Evolutionary conservation across 371 early-diverging fungal species (phyloP), one percentile per base, ranked within the genome.

Genomic region (Circinella umbellata): DNA sequence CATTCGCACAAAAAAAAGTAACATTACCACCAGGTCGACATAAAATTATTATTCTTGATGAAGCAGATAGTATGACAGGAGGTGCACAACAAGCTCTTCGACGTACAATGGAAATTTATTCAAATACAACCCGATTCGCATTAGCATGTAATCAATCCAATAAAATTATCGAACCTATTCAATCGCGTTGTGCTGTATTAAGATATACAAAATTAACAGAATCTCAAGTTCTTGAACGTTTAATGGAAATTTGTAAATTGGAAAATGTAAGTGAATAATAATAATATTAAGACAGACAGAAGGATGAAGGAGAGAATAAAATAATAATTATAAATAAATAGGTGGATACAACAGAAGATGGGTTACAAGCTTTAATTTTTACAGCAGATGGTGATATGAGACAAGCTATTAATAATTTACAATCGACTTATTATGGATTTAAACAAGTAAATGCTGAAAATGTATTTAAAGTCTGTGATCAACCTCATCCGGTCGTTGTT

Each of bases 121-220:
- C 96, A 27, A 86, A 85, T 51, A 96, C 97, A 1, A 98, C 98
- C 7, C 92, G 99, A 61, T 99, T 99, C 84, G 99, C 97, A 4
- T 85, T 99, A 42, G 99, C 99, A 4, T 99, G 99, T 86, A 99
- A 99, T 79, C 86, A 94, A 76, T 94, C 98, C 61, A 88, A 88
- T 76, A 99, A 99, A 80, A 97, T 99, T 72, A 98, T 99, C 73
- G 99, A 99, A 74, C 99, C 99, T 34, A 99, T 99, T 70, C 99
- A 99, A 80, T 94, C 94, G 62, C 92, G 99, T 68, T 98, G 99
- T 80, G 98, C 99, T 14, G 95, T 99, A 65, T 78, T 99, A 54
- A 89, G 96, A 34, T 99, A 93, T 76, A 88, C 90, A 1, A 90
- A 90, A 66, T 81, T 99, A 70, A 84, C 88, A 7, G 91, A 93